Evolutionary conservation across 2,329 filamentous ascomycete genomes (phyloP).

Genomic region (Sphaceloma murrayae): DNA sequence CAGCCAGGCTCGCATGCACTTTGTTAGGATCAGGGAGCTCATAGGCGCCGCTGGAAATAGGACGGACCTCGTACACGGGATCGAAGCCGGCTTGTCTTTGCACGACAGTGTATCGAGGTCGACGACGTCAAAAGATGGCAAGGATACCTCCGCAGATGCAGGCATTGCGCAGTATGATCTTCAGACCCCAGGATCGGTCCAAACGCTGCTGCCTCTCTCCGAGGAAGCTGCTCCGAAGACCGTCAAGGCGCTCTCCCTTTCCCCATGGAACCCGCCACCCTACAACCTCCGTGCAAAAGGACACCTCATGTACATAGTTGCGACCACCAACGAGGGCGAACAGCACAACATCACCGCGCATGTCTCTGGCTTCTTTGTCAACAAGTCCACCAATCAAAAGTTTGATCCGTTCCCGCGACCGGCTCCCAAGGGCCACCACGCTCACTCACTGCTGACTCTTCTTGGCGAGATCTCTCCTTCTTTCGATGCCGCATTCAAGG

Average conservation of each 20-base stretch:
- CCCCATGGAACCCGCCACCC: constrained; percentile 92
- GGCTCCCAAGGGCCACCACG: constrained; percentile 64
- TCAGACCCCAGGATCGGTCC: constrained; percentile 55
- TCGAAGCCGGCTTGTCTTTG: constrained; percentile 74
- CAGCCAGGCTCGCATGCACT: constrained; percentile 92
- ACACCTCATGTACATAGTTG: constrained; percentile 80
- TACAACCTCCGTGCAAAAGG: constrained; percentile 84
- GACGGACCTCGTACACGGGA: constrained; percentile 75
- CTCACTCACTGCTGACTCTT: constrained; percentile 79
- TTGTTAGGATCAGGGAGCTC: constrained; percentile 82
- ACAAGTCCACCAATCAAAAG: constrained; percentile 89
- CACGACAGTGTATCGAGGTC: constrained; percentile 59
- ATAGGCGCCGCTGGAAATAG: constrained; percentile 86
- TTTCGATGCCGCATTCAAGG: constrained; percentile 65
- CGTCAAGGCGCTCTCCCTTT: constrained; percentile 78
- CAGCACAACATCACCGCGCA: constrained; percentile 89
- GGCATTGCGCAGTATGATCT: constrained; percentile 68
- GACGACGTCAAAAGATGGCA: constrained; percentile 7
- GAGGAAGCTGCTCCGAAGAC: constrained; percentile 71
- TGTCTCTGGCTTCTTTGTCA: constrained; percentile 92
- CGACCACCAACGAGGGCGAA: constrained; percentile 89
- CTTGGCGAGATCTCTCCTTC: constrained; percentile 72
- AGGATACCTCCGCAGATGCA: constrained; percentile 18
- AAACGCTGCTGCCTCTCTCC: constrained; percentile 58
- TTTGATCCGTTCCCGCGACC: constrained; percentile 82